Conservation (phyloP, 2,329 filamentous ascomycete genomes). For the Xylariales sp. region DNA sequence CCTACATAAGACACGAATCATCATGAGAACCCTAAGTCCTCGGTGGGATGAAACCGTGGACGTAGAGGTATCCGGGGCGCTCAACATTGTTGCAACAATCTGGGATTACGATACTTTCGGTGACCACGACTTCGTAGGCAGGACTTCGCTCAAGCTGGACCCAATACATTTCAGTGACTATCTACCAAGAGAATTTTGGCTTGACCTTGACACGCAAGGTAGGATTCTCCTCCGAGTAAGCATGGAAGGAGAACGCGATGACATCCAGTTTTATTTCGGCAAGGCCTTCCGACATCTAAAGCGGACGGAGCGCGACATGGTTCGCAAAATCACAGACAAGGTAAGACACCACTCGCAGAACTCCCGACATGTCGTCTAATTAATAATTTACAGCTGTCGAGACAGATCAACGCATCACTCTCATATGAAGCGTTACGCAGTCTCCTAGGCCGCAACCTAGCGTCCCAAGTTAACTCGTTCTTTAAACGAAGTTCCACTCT, state of each 20-base stretch:
- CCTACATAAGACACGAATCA: constrained; percentile 91
- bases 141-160: constrained; percentile 97
- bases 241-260: constrained; percentile 98
- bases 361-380: constrained; percentile 7
- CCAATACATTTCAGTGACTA: constrained; percentile 98
- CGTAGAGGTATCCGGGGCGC: constrained; percentile 88
- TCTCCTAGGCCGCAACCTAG: constrained; percentile 77
- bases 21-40: constrained; percentile 90
- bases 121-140: constrained; percentile 95
- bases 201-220: constrained; percentile 95
- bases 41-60: constrained; percentile 98
- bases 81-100: constrained; percentile 95
- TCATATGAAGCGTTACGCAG: constrained; percentile 83
- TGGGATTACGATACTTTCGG: constrained; percentile 99
- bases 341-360: constrained; percentile 59
- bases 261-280: constrained; percentile 98
- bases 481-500: constrained; percentile 65
- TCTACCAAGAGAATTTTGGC: constrained; percentile 94
- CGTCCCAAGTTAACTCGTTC: constrained; percentile 59
- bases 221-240: constrained; percentile 89
- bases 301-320: constrained; percentile 97
- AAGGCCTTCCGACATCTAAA: constrained; percentile 96
- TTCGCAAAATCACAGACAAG: constrained; percentile 97
- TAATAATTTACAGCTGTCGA: constrained; percentile 73
- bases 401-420: constrained; percentile 90